These are phyloP conservation scores for Xylaria bambusicola DNA, from an alignment of 495 filamentous ascomycete genomes.

Conservation along the genomic window DNA sequence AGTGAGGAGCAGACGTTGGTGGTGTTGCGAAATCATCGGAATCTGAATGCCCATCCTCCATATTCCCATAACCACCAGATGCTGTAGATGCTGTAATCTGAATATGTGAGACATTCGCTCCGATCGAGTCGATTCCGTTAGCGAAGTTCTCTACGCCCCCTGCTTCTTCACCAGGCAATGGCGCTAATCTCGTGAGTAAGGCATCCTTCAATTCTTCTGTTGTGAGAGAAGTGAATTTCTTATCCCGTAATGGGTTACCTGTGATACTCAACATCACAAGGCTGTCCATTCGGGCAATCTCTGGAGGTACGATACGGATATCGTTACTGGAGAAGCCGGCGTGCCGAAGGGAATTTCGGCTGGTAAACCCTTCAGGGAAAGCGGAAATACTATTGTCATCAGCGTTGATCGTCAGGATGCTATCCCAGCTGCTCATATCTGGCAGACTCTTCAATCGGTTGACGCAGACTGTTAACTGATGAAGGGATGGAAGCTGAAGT, in stretches of 20 bases:
- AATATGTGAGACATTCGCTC: neutral
- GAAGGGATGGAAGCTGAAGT: conserved; percentile 65
- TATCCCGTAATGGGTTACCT: conserved; percentile 85
- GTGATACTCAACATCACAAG: conserved; percentile 71
- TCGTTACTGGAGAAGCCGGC: conserved; percentile 85
- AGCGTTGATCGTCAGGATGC: conserved; percentile 69
- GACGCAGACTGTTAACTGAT: conserved; percentile 68
- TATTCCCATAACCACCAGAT: conserved; percentile 27
- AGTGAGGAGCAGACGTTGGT: conserved; percentile 50
- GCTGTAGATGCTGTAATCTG: neutral
- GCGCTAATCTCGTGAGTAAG: conserved; percentile 68
- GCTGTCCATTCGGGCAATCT: conserved; percentile 77
- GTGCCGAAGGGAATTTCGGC: conserved; percentile 64
- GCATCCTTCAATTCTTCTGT: conserved; percentile 81
- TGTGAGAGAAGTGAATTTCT: conserved; percentile 75
- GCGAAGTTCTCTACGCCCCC: conserved; percentile 28
- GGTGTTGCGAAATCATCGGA: conserved; percentile 65
- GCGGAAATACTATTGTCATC: conserved; percentile 77
- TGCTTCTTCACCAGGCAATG: conserved; percentile 37
- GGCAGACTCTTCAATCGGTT: conserved; percentile 77
- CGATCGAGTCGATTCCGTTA: conserved; percentile 24
- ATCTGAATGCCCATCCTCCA: conserved; percentile 60
- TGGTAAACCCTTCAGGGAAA: conserved; percentile 73
- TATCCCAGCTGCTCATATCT: conserved; percentile 68
- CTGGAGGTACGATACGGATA: conserved; percentile 70